Evolutionary conservation across 2,329 filamentous ascomycete genomes (phyloP).

Genomic region (Sporothrix inflata): DNA sequence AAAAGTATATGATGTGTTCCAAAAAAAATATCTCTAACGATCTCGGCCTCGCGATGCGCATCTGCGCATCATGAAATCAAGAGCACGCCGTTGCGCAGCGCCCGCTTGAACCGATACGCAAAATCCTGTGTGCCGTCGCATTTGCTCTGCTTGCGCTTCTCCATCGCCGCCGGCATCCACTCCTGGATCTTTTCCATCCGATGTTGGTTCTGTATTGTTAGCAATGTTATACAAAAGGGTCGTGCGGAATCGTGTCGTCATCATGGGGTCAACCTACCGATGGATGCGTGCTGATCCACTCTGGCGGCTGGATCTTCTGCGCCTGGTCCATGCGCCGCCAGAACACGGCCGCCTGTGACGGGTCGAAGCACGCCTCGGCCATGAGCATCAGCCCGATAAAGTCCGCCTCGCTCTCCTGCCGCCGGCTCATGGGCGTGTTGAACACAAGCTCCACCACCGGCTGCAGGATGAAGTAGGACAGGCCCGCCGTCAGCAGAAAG

Average conservation of each 20-base stretch:
- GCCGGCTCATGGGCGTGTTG: slow-evolving; percentile 67
- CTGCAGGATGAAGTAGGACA: slow-evolving; percentile 48
- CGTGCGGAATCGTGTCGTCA: neutral
- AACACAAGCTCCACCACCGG: slow-evolving; percentile 66
- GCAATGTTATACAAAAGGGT: neutral
- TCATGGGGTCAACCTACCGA: slow-evolving; percentile 52
- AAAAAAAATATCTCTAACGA: neutral
- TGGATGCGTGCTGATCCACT: slow-evolving; percentile 78
- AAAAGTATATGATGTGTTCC: neutral
- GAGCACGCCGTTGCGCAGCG: slow-evolving; percentile 47
- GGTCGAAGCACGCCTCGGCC: slow-evolving; percentile 77
- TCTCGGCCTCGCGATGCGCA: slow-evolving; percentile 23
- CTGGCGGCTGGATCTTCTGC: slow-evolving; percentile 58
- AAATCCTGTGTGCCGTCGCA: slow-evolving; percentile 57
- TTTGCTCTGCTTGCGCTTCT: slow-evolving; percentile 57
- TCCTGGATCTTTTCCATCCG: slow-evolving; percentile 67
- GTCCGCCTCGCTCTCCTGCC: slow-evolving; percentile 77
- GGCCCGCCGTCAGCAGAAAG: slow-evolving; percentile 52
- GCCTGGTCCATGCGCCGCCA: slow-evolving; percentile 67
- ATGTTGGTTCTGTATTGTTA: slow-evolving; percentile 55
- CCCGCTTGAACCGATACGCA: slow-evolving; percentile 56
- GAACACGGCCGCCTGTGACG: slow-evolving; percentile 65
- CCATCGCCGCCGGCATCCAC: slow-evolving; percentile 62
- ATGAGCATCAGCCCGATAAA: slow-evolving; percentile 84
- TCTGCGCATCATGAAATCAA: slow-evolving; percentile 35